These are phyloP conservation scores for Helminthosporium solani DNA, from an alignment of 2,329 filamentous ascomycete genomes.

Conservation along the genomic window DNA sequence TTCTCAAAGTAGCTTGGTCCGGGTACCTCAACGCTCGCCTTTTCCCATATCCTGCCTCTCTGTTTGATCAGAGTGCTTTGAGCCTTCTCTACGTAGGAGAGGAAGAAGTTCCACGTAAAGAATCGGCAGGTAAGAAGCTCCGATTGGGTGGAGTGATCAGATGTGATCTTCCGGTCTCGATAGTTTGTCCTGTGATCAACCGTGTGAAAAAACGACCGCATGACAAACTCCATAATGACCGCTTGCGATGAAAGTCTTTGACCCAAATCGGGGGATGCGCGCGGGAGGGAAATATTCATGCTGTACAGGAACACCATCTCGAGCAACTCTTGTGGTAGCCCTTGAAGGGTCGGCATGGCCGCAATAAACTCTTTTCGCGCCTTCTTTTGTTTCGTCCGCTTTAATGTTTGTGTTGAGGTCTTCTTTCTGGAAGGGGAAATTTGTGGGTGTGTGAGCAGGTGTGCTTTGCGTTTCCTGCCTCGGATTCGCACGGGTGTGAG, in stretches of 20 bases:
- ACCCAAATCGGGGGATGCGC: constrained; percentile 30
- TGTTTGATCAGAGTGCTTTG: constrained; percentile 29
- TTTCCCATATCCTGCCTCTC: constrained; percentile 34
- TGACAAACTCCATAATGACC: constrained; percentile 31
- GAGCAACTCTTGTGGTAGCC: constrained; percentile 37
- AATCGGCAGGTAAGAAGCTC: constrained; percentile 34
- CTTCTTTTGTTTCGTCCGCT: constrained; percentile 16
- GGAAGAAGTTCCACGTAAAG: constrained; percentile 41
- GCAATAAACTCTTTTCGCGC: constrained; percentile 9
- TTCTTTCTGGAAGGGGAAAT: constrained; percentile 3
- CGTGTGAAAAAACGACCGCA: constrained; percentile 37
- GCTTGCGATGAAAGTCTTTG: constrained; percentile 33
- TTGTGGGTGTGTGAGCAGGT: constrained; percentile 4
- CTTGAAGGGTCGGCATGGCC: constrained; percentile 37
- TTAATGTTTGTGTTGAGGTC: not conserved
- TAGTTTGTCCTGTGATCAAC: constrained; percentile 32
- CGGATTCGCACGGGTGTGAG: constrained; percentile 37
- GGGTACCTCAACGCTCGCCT: constrained; percentile 26
- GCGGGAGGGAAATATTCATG: constrained; percentile 39
- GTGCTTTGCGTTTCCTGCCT: constrained; percentile 32
- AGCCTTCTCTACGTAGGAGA: constrained; percentile 33
- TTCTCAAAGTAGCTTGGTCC: constrained; percentile 27
- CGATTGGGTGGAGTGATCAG: constrained; percentile 28
- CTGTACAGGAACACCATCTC: constrained; percentile 40
- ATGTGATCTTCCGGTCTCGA: constrained; percentile 20